phyloP scores from a whole-genome alignment of 2,329 filamentous ascomycete genomes.

The Gaeumannomyces tritici region DNA sequence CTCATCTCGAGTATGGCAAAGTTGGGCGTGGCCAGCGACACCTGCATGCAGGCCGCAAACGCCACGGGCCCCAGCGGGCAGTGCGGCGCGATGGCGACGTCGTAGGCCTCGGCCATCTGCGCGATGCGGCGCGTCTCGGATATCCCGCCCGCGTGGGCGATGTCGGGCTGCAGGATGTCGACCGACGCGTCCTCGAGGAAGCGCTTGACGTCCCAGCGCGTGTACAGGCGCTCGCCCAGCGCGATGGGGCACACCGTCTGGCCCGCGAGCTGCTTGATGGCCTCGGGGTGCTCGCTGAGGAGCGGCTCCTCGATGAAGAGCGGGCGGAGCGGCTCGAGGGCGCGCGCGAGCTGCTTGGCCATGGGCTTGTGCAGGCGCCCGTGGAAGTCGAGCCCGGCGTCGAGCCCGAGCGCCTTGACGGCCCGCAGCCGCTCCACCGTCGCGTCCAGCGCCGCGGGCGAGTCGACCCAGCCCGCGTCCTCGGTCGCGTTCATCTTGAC shows the following conservation, averaged over 20 bases:
- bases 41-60: slow-evolving; percentile 54
- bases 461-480: slow-evolving; percentile 59
- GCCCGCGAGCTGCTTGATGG: slow-evolving; percentile 45
- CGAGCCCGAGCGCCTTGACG: slow-evolving; percentile 54
- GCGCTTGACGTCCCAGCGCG: slow-evolving; percentile 55
- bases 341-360: slow-evolving; percentile 57
- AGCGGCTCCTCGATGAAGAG: slow-evolving; percentile 61
- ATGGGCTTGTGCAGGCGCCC: slow-evolving; percentile 60
- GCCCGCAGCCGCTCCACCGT: slow-evolving; percentile 51
- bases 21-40: slow-evolving; percentile 44
- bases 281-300: slow-evolving; percentile 50
- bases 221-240: slow-evolving; percentile 55
- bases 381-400: slow-evolving; percentile 61
- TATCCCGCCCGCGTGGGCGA: slow-evolving; percentile 55
- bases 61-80: slow-evolving; percentile 58
- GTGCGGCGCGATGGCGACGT: slow-evolving; percentile 56
- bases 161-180: slow-evolving; percentile 58
- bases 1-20: slow-evolving; percentile 63
- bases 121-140: slow-evolving; percentile 55
- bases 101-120: slow-evolving; percentile 55
- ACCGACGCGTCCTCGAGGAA: slow-evolving; percentile 52
- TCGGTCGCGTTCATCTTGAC: slow-evolving; percentile 66
- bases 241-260: slow-evolving; percentile 52
- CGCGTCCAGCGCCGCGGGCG: slow-evolving; percentile 43
- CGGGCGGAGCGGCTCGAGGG: slow-evolving; percentile 50